phyloP scores from a whole-genome alignment of 2,329 filamentous ascomycete genomes.

The Sclerotinia nivalis region DNA sequence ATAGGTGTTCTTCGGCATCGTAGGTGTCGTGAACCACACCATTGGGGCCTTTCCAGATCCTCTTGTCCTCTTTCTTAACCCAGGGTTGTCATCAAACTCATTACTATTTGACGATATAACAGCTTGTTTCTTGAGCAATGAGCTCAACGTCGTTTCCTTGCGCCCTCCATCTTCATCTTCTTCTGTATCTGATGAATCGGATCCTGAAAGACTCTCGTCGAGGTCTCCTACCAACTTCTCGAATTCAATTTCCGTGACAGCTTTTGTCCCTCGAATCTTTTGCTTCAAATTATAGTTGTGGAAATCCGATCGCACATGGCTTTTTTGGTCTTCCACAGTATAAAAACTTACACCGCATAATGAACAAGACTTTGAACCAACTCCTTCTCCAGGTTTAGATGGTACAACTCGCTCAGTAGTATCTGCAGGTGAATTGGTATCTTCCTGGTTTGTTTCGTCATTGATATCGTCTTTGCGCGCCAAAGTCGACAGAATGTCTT shows the following conservation, averaged over 20 bases:
- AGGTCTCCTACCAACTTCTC: constrained; percentile 81
- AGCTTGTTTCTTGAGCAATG: constrained; percentile 80
- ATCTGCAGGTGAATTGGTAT: constrained; percentile 33
- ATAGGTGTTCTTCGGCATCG: constrained; percentile 74
- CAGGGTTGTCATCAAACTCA: constrained; percentile 50
- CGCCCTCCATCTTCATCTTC: constrained; percentile 57
- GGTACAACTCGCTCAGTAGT: constrained; percentile 43
- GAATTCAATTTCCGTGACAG: constrained; percentile 81
- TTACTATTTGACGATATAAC: constrained; percentile 57
- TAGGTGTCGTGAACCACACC: constrained; percentile 80
- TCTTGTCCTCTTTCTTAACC: constrained; percentile 51
- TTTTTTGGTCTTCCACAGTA: constrained; percentile 76
- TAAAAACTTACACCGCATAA: constrained; percentile 74
- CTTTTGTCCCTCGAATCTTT: constrained; percentile 70
- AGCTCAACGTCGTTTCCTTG: constrained; percentile 72
- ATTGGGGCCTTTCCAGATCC: constrained; percentile 70
- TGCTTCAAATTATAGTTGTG: constrained; percentile 95
- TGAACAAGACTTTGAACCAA: constrained; percentile 73
- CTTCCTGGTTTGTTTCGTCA: constrained; percentile 33
- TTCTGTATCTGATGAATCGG: constrained; percentile 69
- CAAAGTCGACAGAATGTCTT: constrained; percentile 43
- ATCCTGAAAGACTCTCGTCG: constrained; percentile 90
- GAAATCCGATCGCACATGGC: constrained; percentile 85
- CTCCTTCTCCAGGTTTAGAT: constrained; percentile 44
- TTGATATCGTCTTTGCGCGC: constrained; percentile 38